Base-by-base conservation (phyloP, 2,329 filamentous ascomycete genomes). In the Elsinoe fawcettii region DNA sequence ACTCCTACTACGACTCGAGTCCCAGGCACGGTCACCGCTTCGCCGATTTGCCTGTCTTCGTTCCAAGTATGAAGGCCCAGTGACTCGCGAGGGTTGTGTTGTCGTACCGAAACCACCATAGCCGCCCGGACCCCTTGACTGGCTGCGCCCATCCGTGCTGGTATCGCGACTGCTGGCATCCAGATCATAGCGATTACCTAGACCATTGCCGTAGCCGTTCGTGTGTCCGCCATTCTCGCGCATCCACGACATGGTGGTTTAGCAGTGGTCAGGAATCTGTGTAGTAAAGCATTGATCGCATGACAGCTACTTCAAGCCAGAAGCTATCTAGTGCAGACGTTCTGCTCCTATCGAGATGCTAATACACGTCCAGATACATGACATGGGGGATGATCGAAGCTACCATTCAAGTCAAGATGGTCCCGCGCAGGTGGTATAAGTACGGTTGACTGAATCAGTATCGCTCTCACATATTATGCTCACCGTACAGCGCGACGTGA, bases 31-130 rank as follows among this genome's bases (percentile, higher is more conserved):
- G 51, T 74, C 74, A 43, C 69, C 66, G 59, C 75, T 77, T 61
- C 73, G 67, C 55, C 73, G 65, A 11, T 70, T 67, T 44, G 70
- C 73, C 41, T 67, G 67, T 53, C 67, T 68, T 58, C 75, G 69
- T 54, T 77, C 75, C 32, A 77, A 64, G 57, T 73, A 72, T 30
- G 69, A 67, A 6, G 65, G 65, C 4, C 62, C 65, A 25, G 61
- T 64, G 12, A 67, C 63, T 16, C 60, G 39, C 58, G 62, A 51
- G 59, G 61, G 3, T 22, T 59, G 53, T n/a, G 49, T 49, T 27
- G 51, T 23, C 51, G 57, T 55, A 25, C 63, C 61, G 49, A 67
- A 67, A 49, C 70, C 72, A 12, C 71, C 71, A 61, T 74, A 74
- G 30, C 71, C 72, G 22, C 68, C 71, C 4, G 73, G 68, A 5